phyloP scores from a whole-genome alignment of 140 eudicot species.

The Ambrosia hybrid region DNA sequence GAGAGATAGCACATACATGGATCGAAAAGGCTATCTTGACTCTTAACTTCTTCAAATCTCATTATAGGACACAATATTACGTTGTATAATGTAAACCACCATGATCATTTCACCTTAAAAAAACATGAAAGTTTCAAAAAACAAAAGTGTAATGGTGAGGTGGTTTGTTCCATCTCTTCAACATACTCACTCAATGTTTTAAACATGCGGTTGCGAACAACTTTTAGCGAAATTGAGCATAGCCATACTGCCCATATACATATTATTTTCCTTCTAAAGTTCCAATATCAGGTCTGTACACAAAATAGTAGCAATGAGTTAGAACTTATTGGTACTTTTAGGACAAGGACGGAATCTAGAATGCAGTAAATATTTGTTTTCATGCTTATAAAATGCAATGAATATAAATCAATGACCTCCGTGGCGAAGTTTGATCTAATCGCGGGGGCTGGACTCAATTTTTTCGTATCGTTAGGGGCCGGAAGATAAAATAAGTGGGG shows the following conservation, averaged over 20 bases:
- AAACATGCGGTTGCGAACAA: not conserved
- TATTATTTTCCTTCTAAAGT: conserved; percentile 21
- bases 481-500: too few relatives aligned
- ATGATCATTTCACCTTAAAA: too few relatives aligned
- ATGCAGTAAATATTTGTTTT: not conserved
- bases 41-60: too few relatives aligned
- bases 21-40: not conserved
- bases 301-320: not conserved
- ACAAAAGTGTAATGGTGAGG: not conserved
- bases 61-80: too few relatives aligned
- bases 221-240: not conserved
- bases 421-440: too few relatives aligned
- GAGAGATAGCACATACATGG: not conserved
- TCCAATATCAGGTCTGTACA: conserved; percentile 32
- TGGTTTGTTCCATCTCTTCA: not conserved
- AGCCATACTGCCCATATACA: not conserved
- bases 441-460: too few relatives aligned
- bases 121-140: too few relatives aligned
- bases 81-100: too few relatives aligned
- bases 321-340: not conserved
- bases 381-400: not conserved
- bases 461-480: too few relatives aligned
- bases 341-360: not conserved
- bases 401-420: too few relatives aligned
- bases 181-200: not conserved